Conservation (phyloP, 306 rosid species). For the Pyrus communis region DNA sequence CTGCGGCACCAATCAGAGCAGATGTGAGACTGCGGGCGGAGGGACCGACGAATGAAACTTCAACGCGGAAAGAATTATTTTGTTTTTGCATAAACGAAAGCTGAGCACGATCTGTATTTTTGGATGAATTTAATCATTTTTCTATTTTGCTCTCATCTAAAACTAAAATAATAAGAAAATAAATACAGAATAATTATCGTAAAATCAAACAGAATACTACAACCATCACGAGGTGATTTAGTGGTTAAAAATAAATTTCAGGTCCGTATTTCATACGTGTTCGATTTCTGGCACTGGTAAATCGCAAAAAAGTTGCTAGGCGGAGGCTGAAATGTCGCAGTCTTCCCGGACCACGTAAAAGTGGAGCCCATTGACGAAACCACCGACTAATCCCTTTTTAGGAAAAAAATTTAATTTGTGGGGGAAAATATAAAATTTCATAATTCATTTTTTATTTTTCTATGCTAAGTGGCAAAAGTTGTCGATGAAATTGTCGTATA, state of each 20-base stretch:
- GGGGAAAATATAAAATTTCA: too few species aligned
- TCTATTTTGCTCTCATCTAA: background rate
- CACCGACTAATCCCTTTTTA: too few species aligned
- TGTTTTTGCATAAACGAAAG: background rate
- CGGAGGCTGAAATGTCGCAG: fast-evolving
- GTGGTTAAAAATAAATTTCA: too few species aligned
- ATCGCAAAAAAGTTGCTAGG: too few species aligned
- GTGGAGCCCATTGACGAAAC: too few species aligned
- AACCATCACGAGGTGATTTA: fast-evolving
- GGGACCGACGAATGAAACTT: background rate
- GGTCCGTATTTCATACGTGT: fast-evolving
- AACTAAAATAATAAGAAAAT: background rate
- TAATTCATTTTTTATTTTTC: background rate
- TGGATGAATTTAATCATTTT: background rate
- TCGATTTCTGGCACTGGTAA: too few species aligned
- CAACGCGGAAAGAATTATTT: background rate
- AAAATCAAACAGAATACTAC: background rate
- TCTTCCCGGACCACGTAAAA: fast-evolving
- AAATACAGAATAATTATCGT: background rate
- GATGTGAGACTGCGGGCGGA: background rate
- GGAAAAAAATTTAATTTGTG: background rate
- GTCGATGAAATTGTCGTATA: background rate
- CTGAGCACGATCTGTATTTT: conserved; percentile 15
- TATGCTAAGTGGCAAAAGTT: background rate
- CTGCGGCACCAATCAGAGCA: background rate